These are phyloP conservation scores for Scenedesmus sp. DNA, from an alignment of 163 green algal species.

Conservation along the genomic window DNA sequence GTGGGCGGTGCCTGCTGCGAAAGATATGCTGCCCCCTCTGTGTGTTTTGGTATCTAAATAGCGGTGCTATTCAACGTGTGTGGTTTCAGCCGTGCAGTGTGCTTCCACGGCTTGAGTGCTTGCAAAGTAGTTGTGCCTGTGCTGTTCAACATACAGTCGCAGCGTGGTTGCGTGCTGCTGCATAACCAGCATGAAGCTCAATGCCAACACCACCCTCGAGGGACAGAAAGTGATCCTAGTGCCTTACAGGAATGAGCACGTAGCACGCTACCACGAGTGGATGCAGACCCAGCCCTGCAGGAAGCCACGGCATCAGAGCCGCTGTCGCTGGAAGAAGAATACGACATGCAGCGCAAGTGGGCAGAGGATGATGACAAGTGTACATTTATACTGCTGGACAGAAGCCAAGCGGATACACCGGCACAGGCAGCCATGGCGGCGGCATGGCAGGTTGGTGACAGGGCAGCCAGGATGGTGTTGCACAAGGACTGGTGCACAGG, in stretches of 20 bases:
- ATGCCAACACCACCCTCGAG: constrained; percentile 48
- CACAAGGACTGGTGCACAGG: too few species aligned
- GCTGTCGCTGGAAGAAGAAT: constrained; percentile 85
- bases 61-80: not conserved
- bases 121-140: too few species aligned
- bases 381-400: constrained; percentile 89
- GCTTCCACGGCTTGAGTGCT: not conserved
- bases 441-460: constrained; percentile 65
- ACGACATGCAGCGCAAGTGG: constrained; percentile 86
- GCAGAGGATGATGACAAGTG: constrained; percentile 82
- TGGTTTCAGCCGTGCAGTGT: not conserved
- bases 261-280: constrained; percentile 62
- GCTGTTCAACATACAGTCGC: too few species aligned
- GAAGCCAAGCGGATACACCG: constrained; percentile 55
- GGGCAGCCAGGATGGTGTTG: not conserved
- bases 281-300: constrained; percentile 58
- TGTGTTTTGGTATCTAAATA: too few species aligned
- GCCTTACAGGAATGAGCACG: constrained; percentile 57
- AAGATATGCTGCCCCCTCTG: too few species aligned
- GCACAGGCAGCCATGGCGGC: constrained; percentile 62
- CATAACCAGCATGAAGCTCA: constrained; percentile 58
- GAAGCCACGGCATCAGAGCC: constrained; percentile 85
- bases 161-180: too few species aligned
- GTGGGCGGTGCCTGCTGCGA: not conserved
- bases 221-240: constrained; percentile 48